A percentile compares a stretch with the other conserved stretches of the same genome.
Evolutionary conservation across 768 basidiomycete species (phyloP).

Genomic region (Russula dissimulans): DNA sequence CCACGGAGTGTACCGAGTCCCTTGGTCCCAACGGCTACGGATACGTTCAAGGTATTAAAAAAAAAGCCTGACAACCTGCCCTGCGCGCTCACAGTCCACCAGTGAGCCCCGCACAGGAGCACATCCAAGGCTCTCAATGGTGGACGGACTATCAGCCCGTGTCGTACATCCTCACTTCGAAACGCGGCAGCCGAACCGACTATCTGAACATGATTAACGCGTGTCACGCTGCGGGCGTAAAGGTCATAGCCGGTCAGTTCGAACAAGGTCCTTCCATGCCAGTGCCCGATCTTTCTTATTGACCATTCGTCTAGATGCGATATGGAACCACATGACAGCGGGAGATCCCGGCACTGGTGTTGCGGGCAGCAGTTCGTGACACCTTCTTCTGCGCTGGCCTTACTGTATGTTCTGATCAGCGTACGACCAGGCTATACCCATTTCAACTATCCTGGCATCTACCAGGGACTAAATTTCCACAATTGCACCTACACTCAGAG

Average conservation of each 20-base stretch:
- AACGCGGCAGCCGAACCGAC: constrained; percentile 50
- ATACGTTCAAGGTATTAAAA: constrained; percentile 48
- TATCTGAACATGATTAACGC: constrained; percentile 34
- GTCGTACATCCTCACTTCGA: constrained; percentile 55
- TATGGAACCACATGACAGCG: constrained; percentile 62
- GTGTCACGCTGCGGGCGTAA: constrained; percentile 33
- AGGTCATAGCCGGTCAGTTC: constrained; percentile 31
- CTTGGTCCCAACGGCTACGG: constrained; percentile 56
- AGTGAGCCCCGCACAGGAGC: constrained; percentile 49
- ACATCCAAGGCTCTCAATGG: constrained; percentile 51
- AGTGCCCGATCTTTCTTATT: too few relatives aligned
- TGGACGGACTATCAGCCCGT: constrained; percentile 71
- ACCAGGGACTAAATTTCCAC: constrained; percentile 43
- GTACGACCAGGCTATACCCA: constrained; percentile 34
- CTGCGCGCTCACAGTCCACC: background rate
- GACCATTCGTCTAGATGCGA: constrained; percentile 31
- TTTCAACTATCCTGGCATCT: constrained; percentile 32
- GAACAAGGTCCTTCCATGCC: too few relatives aligned
- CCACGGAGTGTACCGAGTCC: constrained; percentile 54
- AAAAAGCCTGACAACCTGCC: background rate
- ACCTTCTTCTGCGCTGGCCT: too few relatives aligned
- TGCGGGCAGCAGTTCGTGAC: constrained; percentile 6
- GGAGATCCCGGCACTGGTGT: constrained; percentile 31
- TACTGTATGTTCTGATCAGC: background rate
- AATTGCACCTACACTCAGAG: constrained; percentile 47